Evolutionary conservation across 2,329 filamentous ascomycete genomes (phyloP).

Genomic region (Penicillium hesseltinei): DNA sequence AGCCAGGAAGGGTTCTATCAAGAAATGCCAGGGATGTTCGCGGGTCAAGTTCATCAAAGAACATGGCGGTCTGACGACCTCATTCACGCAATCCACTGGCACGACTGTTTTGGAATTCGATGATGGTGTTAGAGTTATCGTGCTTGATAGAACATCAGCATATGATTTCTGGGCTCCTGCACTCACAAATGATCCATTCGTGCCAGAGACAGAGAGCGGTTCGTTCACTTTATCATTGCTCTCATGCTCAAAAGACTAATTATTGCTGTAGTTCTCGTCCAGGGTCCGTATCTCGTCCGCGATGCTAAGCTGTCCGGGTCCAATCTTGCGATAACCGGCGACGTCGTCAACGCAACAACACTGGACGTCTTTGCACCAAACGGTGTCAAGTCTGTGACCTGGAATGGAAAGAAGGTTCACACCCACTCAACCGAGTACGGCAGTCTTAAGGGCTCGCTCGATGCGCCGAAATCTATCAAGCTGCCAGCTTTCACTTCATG

Average conservation of each 20-base stretch:
- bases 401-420: conserved; percentile 49
- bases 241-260: background rate
- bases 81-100: conserved; percentile 52
- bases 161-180: conserved; percentile 59
- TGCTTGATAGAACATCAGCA: conserved; percentile 55
- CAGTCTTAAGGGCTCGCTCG: conserved; percentile 38
- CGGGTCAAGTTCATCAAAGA: conserved; percentile 45
- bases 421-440: conserved; percentile 39
- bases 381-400: conserved; percentile 46
- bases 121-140: conserved; percentile 50
- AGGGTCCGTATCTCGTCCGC: conserved; percentile 55
- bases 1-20: conserved; percentile 36
- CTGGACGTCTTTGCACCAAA: conserved; percentile 52
- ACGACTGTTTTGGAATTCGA: conserved; percentile 47
- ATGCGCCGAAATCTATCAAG: conserved; percentile 26
- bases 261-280: conserved; percentile 46
- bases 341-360: conserved; percentile 42
- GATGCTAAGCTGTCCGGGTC: conserved; percentile 40
- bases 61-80: conserved; percentile 43
- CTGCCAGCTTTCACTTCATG: conserved; percentile 38
- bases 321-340: conserved; percentile 47
- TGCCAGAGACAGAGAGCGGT: conserved; percentile 49
- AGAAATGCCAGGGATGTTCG: conserved; percentile 42
- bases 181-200: conserved; percentile 49
- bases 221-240: background rate